Conservation (phyloP, 2,329 filamentous ascomycete species). For the Ascochyta clinopodiicola region DNA sequence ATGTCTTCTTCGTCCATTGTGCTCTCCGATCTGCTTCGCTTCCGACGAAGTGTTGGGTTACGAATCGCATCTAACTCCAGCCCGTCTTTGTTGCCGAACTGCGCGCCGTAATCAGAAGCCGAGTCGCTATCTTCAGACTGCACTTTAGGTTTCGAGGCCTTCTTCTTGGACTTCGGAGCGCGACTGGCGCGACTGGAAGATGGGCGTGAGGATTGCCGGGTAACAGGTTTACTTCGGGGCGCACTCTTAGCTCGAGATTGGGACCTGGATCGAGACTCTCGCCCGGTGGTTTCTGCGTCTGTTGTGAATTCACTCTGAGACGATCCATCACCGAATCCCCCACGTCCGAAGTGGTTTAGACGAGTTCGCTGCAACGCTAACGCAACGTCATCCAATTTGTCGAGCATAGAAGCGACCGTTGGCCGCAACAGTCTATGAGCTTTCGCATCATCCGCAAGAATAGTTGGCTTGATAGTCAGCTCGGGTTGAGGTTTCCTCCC, state of each 20-base stretch:
- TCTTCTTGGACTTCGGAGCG: constrained; percentile 2
- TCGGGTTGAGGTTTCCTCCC: constrained; percentile 19
- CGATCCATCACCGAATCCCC: constrained; percentile 34
- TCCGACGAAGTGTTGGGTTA: constrained; percentile 3
- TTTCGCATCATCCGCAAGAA: constrained; percentile 74
- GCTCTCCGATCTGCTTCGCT: constrained; percentile 23
- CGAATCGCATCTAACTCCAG: constrained; percentile 4
- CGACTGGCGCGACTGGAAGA: constrained; percentile 3
- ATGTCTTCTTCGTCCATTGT: constrained; percentile 13
- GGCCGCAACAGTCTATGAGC: constrained; percentile 71
- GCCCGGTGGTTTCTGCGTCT: constrained; percentile 31
- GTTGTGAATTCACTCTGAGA: constrained; percentile 39
- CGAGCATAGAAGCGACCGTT: constrained; percentile 72
- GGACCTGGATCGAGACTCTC: constrained; percentile 22
- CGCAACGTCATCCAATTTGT: constrained; percentile 73
- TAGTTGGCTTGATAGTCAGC: constrained; percentile 52
- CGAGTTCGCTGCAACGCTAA: constrained; percentile 72
- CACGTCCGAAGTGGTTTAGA: constrained; percentile 54
- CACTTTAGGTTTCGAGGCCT: constrained; percentile 21
- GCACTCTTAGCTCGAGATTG: constrained; percentile 21
- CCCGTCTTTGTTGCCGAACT: constrained; percentile 17
- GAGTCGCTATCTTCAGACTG: constrained; percentile 49
- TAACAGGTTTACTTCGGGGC: constrained; percentile 15
- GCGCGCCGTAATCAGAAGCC: constrained; percentile 46
- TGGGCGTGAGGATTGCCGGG: constrained; percentile 20